A percentile compares a stretch with the other conserved stretches of the same genome.
These are phyloP conservation scores for Tilletiopsis washingtonensis DNA, from an alignment of 1,284 basidiomycete genomes.

Conservation along the genomic window DNA sequence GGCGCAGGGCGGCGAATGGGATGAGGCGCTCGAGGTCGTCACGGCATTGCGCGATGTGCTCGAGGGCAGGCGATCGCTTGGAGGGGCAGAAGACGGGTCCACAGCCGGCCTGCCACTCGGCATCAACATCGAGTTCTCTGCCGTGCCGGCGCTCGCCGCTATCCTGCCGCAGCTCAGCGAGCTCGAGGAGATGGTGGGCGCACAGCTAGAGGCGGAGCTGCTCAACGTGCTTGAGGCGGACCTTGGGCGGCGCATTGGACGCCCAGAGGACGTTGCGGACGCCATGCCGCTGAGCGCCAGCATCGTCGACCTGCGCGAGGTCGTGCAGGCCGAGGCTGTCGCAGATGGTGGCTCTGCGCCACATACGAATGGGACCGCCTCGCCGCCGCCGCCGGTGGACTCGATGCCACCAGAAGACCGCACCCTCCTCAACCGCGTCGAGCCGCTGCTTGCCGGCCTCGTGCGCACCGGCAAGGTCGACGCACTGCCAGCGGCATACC, in stretches of 20 bases:
- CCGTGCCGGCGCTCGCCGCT: constrained; percentile 9
- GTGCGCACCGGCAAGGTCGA: constrained; percentile 66
- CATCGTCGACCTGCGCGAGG: neutral
- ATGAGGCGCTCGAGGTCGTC: constrained; percentile 39
- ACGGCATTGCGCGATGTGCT: constrained; percentile 13
- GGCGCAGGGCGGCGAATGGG: constrained; percentile 36
- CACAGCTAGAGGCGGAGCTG: constrained; percentile 54
- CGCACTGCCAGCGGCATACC: constrained; percentile 65
- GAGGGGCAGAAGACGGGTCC: neutral
- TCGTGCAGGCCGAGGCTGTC: neutral
- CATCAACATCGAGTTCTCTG: constrained; percentile 2
- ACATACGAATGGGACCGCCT: too few relatives aligned
- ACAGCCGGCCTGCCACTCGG: neutral
- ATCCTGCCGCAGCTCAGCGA: constrained; percentile 32
- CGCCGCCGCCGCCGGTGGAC: too few relatives aligned
- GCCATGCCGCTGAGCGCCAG: neutral
- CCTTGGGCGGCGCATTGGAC: constrained; percentile 50
- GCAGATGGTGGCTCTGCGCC: too few relatives aligned
- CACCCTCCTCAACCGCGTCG: neutral
- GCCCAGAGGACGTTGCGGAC: constrained; percentile 5
- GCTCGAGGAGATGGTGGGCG: constrained; percentile 21
- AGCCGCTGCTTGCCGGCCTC: constrained; percentile 66
- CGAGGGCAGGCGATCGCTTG: neutral
- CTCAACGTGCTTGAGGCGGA: constrained; percentile 63
- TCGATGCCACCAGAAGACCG: too few relatives aligned